Percentiles rank a stretch among this genome's conserved stretches.
Evolutionary conservation across 2,329 filamentous ascomycete genomes (phyloP).

Genomic region (Dactylonectria estremocensis): DNA sequence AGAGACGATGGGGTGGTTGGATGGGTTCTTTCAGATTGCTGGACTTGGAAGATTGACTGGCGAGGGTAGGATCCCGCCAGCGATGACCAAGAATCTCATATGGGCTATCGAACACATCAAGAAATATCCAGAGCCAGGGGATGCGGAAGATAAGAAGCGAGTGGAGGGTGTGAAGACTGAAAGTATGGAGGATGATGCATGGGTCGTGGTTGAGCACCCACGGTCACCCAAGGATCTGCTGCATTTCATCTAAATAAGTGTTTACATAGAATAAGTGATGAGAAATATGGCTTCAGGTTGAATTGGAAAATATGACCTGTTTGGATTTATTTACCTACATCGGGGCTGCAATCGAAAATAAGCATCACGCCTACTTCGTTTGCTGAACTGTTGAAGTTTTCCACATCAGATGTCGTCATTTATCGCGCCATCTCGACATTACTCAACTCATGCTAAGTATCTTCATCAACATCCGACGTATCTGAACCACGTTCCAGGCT

Average conservation of each 20-base stretch:
- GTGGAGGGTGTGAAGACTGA: not conserved
- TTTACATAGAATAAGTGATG: no score
- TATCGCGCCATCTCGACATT: no score
- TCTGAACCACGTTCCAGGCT: no score
- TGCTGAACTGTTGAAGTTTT: no score
- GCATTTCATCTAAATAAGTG: conserved; percentile 16
- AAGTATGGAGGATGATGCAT: conserved; percentile 1
- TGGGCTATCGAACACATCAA: conserved; percentile 65
- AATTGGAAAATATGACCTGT: no score
- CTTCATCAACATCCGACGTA: no score
- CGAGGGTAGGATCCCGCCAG: conserved; percentile 63
- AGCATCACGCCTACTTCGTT: no score
- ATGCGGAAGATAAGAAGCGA: conserved; percentile 18
- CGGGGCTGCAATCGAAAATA: no score
- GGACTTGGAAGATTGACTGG: conserved; percentile 64
- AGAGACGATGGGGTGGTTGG: conserved; percentile 65
- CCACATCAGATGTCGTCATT: no score
- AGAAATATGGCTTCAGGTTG: no score
- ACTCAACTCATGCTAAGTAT: no score
- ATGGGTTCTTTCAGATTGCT: conserved; percentile 62
- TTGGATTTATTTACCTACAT: no score
- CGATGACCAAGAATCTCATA: conserved; percentile 58
- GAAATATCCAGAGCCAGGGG: conserved; percentile 61
- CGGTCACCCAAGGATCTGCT: conserved; percentile 33
- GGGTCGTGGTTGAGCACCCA: conserved; percentile 34